Conservation (phyloP, 2,329 filamentous ascomycete species). For the Colletotrichum trifolii region DNA sequence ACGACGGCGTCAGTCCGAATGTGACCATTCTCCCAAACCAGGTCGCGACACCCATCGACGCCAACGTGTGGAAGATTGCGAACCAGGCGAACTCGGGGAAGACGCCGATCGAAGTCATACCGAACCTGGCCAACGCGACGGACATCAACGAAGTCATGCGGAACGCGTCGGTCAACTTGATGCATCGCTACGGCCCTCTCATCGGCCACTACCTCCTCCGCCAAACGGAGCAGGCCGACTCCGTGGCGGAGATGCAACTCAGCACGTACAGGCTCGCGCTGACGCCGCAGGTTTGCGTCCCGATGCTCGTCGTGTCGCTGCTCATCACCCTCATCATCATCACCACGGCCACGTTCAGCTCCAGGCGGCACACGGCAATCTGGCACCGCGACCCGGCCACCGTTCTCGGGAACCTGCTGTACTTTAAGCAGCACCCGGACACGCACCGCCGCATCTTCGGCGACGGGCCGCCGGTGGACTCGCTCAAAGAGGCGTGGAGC, state of each 20-base stretch:
- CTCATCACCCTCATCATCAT: background rate
- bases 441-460: background rate
- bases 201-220: slow-evolving; percentile 18
- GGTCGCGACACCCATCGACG: background rate
- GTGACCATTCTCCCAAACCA: background rate
- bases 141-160: slow-evolving; percentile 15
- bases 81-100: background rate
- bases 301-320: slow-evolving; percentile 1
- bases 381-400: slow-evolving; percentile 24
- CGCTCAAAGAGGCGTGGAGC: slow-evolving; percentile 5
- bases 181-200: background rate
- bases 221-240: background rate
- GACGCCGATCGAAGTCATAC: background rate
- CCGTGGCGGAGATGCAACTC: background rate
- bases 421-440: background rate
- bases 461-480: background rate
- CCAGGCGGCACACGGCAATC: slow-evolving; percentile 1
- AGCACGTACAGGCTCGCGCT: slow-evolving; percentile 4
- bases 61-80: slow-evolving; percentile 10
- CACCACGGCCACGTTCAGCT: background rate
- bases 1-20: slow-evolving; percentile 13
- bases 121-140: background rate
- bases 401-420: slow-evolving; percentile 18
- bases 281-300: slow-evolving; percentile 13
- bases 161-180: background rate